Base-by-base conservation (phyloP, 2,329 filamentous ascomycete species). In the Clonostachys chloroleuca region DNA sequence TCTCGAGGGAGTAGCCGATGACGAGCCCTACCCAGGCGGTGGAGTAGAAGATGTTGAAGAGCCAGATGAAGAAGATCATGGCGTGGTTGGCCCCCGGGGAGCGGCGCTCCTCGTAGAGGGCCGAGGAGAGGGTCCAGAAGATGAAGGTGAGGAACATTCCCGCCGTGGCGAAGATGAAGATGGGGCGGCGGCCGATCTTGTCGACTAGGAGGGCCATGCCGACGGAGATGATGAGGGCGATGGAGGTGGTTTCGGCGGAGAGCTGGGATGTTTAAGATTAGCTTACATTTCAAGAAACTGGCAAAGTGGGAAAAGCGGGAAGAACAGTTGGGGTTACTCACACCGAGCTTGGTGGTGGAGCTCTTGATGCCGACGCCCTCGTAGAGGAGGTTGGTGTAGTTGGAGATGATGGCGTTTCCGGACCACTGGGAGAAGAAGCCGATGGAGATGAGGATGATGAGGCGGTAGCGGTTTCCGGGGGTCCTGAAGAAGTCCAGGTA, bases 391-490 rank as follows among this genome's bases (percentile, higher is more conserved):
- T 79, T 78, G 48, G 81, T 77, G 57, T 86, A 86, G 60, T 85
- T 84, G 43, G 73, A 78, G 52, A 86, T 79, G 5, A 86, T 65
- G 10, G 77, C 81, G 55, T 85, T 86, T 35, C 83, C 82, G 43
- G 74, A 78, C 66, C 81, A 86, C 60, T 86, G 81, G 0, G 79
- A 83, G 52, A 84, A 82, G 49, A 84, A 63, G 49, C 80, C 82
- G n/a, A 86, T 70, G 0, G 78, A 81, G 34, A 83, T 60, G 16
- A 84, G 68, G 44, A 86, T 73, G 33, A 76, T 68, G 37, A 86
- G 66, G 6, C 82, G 73, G 61, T 80, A 79, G 44, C 81, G 72
- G 66, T 86, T 86, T n/a, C 82, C 81, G 50, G 70, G 73, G 5
- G 82, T 85, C 47, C 67, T 67, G 54, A 85, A 56, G 54, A 86